Percentiles rank a stretch among this genome's conserved stretches.
phyloP scores from a whole-genome alignment of 208 protist genomes.

The Acanthamoeba quina region DNA sequence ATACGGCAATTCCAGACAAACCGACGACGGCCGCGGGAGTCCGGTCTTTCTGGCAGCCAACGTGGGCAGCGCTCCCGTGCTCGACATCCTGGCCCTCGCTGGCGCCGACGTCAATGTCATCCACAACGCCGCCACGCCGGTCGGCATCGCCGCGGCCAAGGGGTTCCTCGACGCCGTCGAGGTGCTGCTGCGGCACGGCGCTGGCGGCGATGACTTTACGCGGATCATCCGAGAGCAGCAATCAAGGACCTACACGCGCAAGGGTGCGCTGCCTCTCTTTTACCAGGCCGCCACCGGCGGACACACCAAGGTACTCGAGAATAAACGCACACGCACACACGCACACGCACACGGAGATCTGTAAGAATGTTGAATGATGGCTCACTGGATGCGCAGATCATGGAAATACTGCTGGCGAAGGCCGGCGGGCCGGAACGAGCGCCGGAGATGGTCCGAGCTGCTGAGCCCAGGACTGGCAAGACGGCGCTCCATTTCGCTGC shows the following conservation, averaged over 20 bases:
- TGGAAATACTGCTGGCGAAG: background rate
- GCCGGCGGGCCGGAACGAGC: background rate
- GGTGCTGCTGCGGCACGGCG: conserved; percentile 10
- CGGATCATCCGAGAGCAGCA: background rate
- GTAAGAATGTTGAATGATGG: no score
- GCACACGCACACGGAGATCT: no score
- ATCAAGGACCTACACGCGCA: background rate
- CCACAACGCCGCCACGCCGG: background rate
- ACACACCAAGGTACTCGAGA: background rate
- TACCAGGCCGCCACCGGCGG: conserved; percentile 17
- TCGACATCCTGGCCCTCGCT: conserved; percentile 4
- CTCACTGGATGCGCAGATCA: background rate
- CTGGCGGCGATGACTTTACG: background rate
- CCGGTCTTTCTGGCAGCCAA: background rate
- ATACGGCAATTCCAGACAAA: no score
- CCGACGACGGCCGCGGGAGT: background rate
- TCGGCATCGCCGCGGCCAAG: background rate
- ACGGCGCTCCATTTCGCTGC: conserved; percentile 14
- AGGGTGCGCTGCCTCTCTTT: background rate
- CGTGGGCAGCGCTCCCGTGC: background rate
- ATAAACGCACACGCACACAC: no score
- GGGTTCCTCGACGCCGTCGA: conserved; percentile 6
- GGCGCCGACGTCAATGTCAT: conserved; percentile 6
- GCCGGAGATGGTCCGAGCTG: background rate
- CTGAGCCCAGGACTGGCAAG: background rate